Percentiles rank a stretch among this genome's conserved stretches.
Evolutionary conservation across 2,329 filamentous ascomycete genomes (phyloP).

Genomic region (Pseudogymnoascus sp.): DNA sequence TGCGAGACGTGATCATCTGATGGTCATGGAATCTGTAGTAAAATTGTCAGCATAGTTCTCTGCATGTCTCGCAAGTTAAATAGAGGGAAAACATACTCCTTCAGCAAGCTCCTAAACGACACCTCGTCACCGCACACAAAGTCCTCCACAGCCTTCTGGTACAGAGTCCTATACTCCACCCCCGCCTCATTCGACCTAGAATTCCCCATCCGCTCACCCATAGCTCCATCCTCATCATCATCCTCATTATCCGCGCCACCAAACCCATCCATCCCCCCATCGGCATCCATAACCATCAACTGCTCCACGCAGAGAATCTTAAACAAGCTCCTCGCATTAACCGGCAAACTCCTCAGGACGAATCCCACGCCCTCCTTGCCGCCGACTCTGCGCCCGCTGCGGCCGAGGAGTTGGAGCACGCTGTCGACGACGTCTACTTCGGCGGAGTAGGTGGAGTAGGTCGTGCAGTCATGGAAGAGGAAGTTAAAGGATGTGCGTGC

Average conservation of each 20-base stretch:
- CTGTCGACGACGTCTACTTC: conserved; percentile 84
- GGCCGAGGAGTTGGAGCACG: conserved; percentile 77
- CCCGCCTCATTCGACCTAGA: conserved; percentile 39
- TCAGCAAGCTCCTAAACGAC: conserved; percentile 85
- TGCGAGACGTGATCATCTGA: conserved; percentile 87
- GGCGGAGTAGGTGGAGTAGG: conserved; percentile 64
- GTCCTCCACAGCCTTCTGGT: conserved; percentile 91
- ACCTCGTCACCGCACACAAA: conserved; percentile 97
- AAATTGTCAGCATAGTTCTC: conserved; percentile 23
- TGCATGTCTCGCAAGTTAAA: background rate
- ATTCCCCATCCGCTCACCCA: conserved; percentile 12
- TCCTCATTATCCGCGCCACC: conserved; percentile 41
- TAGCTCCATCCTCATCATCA: conserved; percentile 26
- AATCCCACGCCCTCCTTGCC: conserved; percentile 89
- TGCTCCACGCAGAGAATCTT: conserved; percentile 78
- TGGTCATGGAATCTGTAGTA: conserved; percentile 76
- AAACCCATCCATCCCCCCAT: conserved; percentile 36
- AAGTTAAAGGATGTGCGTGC: conserved; percentile 79
- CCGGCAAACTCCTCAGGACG: conserved; percentile 80
- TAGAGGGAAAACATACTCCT: conserved; percentile 55
- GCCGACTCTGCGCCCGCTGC: conserved; percentile 69
- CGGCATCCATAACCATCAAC: conserved; percentile 57
- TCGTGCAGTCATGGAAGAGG: conserved; percentile 89
- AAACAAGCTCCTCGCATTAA: conserved; percentile 86
- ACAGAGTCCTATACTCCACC: conserved; percentile 83